Base-by-base conservation (phyloP, 495 filamentous ascomycete genomes). In the Pyrenula aspistea region DNA sequence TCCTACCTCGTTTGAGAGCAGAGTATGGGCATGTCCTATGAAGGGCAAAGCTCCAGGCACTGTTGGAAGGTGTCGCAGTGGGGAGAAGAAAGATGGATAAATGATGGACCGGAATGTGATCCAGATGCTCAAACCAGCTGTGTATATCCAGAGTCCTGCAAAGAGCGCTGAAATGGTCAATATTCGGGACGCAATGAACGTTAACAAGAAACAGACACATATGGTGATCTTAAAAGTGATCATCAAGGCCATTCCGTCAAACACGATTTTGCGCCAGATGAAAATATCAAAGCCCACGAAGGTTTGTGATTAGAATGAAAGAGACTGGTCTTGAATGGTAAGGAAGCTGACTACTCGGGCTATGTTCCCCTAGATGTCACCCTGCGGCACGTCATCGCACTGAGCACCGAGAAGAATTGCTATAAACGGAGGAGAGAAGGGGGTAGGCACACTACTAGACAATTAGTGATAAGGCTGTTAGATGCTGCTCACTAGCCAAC, bases 21-120 rank as follows among this genome's bases (percentile, higher is more conserved):
- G 71, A 10, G 62, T 64, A 55, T 68, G 65, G 58, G 71, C 65
- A 54, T 73, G 70, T 11, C 71, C 72, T 67, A 69, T 74, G 25
- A 74, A 64, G 49, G 72, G 72, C 31, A 4, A 42, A 25, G 68
- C 70, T 1, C 70, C 67, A 2, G 71, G 72, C 42, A 72, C 67
- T 10, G 71, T 74, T 2, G 72, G 72, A 51, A 75, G 60, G 47
- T 73, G 65, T 55, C 69, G 66, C 21, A 75, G 62, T n/a, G 71
- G 69, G 12, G 72, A 75, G 3, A 72, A 53, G 53, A 71, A 68
- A 54, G 67, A 69, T 11, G 72, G 72, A 42, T 70, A 74, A 47
- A 74, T 69, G 55, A 64, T 73, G n/a, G 64, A 60, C 2, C 61
- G 68, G 68, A 77, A 91, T 21, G 78, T 49, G 1, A 55, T 59